A percentile compares a stretch with the other conserved stretches of the same genome.
Conservation (phyloP, 768 basidiomycete genomes). For the Leccinum longicurvipes region DNA sequence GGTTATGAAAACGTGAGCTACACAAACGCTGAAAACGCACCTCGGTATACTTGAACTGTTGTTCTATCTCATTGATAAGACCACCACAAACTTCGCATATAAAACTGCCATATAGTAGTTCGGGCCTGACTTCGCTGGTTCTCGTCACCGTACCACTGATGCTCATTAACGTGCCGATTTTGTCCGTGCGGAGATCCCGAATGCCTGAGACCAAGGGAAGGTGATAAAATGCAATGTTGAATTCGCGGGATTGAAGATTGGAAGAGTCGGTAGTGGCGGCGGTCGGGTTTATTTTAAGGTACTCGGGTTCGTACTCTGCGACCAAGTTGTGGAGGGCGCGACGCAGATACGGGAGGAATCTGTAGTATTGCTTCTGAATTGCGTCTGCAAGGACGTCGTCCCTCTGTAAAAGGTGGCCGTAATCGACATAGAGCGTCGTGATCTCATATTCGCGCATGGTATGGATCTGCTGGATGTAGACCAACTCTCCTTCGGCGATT, state of each 20-base stretch:
- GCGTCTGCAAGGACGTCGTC: conserved; percentile 94
- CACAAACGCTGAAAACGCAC: conserved; percentile 36
- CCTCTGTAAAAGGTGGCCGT: conserved; percentile 79
- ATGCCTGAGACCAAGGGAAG: conserved; percentile 93
- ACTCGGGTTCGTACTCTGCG: conserved; percentile 86
- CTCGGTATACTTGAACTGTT: conserved; percentile 99
- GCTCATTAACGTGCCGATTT: conserved; percentile 90
- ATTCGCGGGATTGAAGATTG: conserved; percentile 89
- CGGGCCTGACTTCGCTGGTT: conserved; percentile 95
- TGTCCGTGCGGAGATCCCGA: conserved; percentile 87
- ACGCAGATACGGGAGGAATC: conserved; percentile 92
- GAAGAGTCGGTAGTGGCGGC: conserved; percentile 84
- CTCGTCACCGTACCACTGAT: conserved; percentile 97
- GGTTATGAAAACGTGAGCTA: conserved; percentile 6
- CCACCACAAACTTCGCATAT: conserved; percentile 87
- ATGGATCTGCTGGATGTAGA: conserved; percentile 92
- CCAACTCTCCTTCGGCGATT: conserved; percentile 55
- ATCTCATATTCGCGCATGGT: conserved; percentile 93
- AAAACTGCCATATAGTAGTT: conserved; percentile 90
- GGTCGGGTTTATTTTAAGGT: conserved; percentile 90
- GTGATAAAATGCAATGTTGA: conserved; percentile 93
- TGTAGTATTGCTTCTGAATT: conserved; percentile 92
- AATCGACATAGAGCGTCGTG: conserved; percentile 96
- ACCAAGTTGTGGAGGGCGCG: conserved; percentile 90
- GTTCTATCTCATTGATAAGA: conserved; percentile 88